Percentiles rank a stretch among this genome's conserved stretches.
Evolutionary conservation across 2,329 filamentous ascomycete species (phyloP).

Genomic region (Colletotrichum euphorbiae): DNA sequence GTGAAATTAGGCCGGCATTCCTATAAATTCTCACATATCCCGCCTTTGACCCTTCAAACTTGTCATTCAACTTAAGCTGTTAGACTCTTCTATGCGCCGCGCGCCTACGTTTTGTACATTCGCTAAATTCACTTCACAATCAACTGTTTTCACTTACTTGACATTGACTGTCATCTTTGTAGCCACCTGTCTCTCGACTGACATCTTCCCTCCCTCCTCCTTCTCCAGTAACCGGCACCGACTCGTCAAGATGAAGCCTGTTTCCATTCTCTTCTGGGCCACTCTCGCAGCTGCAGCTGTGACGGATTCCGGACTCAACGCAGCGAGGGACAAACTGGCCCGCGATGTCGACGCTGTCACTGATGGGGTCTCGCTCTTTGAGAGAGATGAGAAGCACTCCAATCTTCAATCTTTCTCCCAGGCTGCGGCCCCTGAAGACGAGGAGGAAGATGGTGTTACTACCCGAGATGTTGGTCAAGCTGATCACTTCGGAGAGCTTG

Average conservation of each 20-base stretch:
- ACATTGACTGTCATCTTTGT: not conserved
- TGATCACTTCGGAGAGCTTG: not conserved
- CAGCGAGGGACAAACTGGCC: constrained; percentile 2
- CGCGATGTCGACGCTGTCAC: constrained; percentile 4
- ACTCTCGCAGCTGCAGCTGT: constrained; percentile 23
- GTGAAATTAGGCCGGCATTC: not conserved
- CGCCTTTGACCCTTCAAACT: not conserved
- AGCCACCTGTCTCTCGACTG: not conserved
- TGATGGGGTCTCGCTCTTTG: not conserved
- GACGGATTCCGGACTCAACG: constrained; percentile 11
- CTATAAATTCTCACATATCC: constrained; percentile 23
- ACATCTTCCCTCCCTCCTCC: not conserved
- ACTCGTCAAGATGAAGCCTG: constrained; percentile 22
- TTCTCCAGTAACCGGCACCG: not conserved
- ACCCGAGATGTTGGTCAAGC: not conserved
- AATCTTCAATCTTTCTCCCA: not conserved
- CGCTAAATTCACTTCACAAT: not conserved
- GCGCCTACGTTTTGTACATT: constrained; percentile 18
- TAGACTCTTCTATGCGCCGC: constrained; percentile 9
- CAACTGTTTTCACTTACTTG: not conserved
- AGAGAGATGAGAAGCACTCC: constrained; percentile 22
- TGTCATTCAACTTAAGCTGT: not conserved
- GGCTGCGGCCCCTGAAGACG: not conserved
- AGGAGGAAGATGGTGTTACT: constrained; percentile 6
- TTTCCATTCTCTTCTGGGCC: constrained; percentile 28